Conservation (phyloP, 2,329 filamentous ascomycete genomes). For the Ophiostoma angusticollis region DNA sequence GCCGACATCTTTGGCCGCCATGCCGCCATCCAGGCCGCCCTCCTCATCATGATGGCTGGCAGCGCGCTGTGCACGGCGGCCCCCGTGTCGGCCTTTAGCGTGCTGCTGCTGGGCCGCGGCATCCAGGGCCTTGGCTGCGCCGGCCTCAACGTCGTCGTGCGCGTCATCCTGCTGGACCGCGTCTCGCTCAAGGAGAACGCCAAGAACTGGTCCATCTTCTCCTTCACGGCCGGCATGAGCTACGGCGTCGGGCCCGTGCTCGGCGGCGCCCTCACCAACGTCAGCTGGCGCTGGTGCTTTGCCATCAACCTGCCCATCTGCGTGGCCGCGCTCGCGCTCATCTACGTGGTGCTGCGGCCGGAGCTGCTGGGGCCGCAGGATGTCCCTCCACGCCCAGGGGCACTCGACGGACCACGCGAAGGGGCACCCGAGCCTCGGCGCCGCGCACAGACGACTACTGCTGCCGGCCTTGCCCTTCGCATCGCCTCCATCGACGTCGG, state of each 20-base stretch:
- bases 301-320: constrained; percentile 30
- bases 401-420: no score
- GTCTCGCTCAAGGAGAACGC: constrained; percentile 49
- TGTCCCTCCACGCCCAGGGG: no score
- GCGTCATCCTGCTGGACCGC: constrained; percentile 51
- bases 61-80: constrained; percentile 48
- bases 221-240: constrained; percentile 43
- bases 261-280: constrained; percentile 42
- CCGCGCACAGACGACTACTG: constrained; percentile 22
- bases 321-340: constrained; percentile 35
- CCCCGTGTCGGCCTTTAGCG: constrained; percentile 38
- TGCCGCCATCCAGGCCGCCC: constrained; percentile 40
- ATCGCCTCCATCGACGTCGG: constrained; percentile 43
- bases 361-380: constrained; percentile 44
- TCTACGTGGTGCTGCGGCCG: constrained; percentile 43
- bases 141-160: constrained; percentile 46
- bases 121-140: constrained; percentile 50
- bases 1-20: constrained; percentile 54
- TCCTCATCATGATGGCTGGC: constrained; percentile 45
- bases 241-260: constrained; percentile 50
- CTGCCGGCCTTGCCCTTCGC: constrained; percentile 28
- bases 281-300: constrained; percentile 55
- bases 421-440: constrained; percentile 33
- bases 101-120: constrained; percentile 49
- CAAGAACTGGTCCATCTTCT: constrained; percentile 49